Evolutionary conservation across 495 filamentous ascomycete species (phyloP).

Genomic region (Collariella sp.): DNA sequence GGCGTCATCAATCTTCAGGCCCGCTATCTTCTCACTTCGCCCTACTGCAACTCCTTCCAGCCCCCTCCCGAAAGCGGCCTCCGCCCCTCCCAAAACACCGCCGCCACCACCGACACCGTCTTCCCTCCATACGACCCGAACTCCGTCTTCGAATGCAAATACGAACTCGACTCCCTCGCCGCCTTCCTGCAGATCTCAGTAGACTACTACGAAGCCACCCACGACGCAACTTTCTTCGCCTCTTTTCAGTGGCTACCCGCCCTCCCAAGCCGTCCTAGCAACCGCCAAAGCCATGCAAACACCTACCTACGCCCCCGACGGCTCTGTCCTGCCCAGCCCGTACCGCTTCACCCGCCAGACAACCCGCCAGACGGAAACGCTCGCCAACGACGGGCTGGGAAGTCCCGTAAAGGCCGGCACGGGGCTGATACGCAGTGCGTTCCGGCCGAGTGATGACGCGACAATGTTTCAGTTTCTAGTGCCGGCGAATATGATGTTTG

Average conservation of each 20-base stretch:
- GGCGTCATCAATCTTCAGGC: slow-evolving; percentile 61
- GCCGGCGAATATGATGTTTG: slow-evolving; percentile 64
- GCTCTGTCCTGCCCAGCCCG: slow-evolving; percentile 41
- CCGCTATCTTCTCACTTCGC: slow-evolving; percentile 49
- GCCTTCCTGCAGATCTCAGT: slow-evolving; percentile 52
- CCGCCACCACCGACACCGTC: slow-evolving; percentile 16
- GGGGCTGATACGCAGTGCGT: slow-evolving; percentile 53
- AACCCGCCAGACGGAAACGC: slow-evolving; percentile 49
- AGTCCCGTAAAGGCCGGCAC: slow-evolving; percentile 50
- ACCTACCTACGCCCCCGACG: slow-evolving; percentile 49
- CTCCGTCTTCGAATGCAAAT: slow-evolving; percentile 48
- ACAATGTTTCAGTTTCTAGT: slow-evolving; percentile 51
- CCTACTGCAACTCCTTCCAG: slow-evolving; percentile 61
- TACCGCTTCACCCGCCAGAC: slow-evolving; percentile 52
- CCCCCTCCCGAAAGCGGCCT: slow-evolving; percentile 45
- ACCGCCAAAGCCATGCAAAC: slow-evolving; percentile 44
- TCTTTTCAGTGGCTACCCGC: slow-evolving; percentile 46
- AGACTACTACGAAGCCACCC: slow-evolving; percentile 51
- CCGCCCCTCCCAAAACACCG: slow-evolving; percentile 32
- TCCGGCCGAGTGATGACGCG: slow-evolving; percentile 56
- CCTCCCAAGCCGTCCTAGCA: slow-evolving; percentile 40
- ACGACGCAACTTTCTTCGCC: slow-evolving; percentile 50
- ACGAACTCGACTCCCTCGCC: slow-evolving; percentile 60
- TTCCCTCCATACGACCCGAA: slow-evolving; percentile 9
- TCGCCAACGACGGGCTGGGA: slow-evolving; percentile 49